Evolutionary conservation across 2,329 filamentous ascomycete genomes (phyloP).

Genomic region (Aspergillus brunneoviolaceus): DNA sequence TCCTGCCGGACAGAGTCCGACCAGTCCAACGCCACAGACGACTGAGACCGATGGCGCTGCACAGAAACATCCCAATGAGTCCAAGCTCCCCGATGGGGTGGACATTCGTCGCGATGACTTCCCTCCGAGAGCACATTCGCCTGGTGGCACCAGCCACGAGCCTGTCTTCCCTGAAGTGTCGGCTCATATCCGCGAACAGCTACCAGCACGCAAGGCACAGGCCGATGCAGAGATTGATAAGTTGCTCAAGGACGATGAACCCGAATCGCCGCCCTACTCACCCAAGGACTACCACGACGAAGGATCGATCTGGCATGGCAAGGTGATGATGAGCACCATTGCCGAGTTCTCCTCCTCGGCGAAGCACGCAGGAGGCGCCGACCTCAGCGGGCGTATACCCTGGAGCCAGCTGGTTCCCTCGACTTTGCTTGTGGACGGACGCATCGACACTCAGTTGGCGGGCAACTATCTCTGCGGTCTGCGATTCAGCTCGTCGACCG

Average conservation of each 20-base stretch:
- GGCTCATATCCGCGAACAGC: conserved; percentile 38
- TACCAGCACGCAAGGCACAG: conserved; percentile 49
- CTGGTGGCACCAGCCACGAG: conserved; percentile 51
- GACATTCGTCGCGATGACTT: conserved; percentile 75
- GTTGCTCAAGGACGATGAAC: conserved; percentile 77
- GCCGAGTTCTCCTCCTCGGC: conserved; percentile 75
- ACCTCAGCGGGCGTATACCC: conserved; percentile 64
- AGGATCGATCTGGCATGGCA: conserved; percentile 76
- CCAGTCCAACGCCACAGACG: conserved; percentile 26
- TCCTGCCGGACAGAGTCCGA: conserved; percentile 27
- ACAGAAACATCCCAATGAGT: conserved; percentile 28
- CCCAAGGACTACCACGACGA: conserved; percentile 71
- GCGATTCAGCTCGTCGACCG: conserved; percentile 76
- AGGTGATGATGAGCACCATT: conserved; percentile 72
- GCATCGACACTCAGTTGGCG: conserved; percentile 78
- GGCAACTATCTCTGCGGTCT: conserved; percentile 89
- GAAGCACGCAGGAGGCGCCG: conserved; percentile 79
- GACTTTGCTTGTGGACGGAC: conserved; percentile 60
- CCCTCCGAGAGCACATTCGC: conserved; percentile 79
- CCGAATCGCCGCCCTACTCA: conserved; percentile 79
- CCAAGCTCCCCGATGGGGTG: conserved; percentile 48
- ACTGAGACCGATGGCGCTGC: conserved; percentile 20
- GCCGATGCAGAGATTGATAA: conserved; percentile 89
- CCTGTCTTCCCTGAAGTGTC: conserved; percentile 46
- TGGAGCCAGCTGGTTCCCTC: conserved; percentile 77